These are phyloP conservation scores for Sarocladium brachiariae DNA, from an alignment of 2,329 filamentous ascomycete genomes.

Conservation along the genomic window DNA sequence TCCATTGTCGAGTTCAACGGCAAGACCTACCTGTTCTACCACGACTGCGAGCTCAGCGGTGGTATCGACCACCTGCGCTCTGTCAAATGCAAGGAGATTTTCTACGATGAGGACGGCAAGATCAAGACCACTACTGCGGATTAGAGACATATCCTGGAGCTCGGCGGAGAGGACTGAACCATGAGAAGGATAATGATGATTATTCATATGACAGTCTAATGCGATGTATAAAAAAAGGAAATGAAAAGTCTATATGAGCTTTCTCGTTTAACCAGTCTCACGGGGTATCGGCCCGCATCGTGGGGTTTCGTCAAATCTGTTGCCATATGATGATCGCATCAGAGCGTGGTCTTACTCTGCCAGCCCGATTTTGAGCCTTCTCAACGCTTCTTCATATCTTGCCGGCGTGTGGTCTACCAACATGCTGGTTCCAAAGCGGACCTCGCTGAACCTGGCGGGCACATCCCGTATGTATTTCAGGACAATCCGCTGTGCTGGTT, in stretches of 20 bases:
- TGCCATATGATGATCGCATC: too few relatives aligned
- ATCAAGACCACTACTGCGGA: conserved; percentile 38
- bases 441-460: conserved; percentile 61
- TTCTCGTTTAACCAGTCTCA: too few relatives aligned
- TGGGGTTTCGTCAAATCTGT: too few relatives aligned
- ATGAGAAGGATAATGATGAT: neutral
- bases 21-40: conserved; percentile 70
- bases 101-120: conserved; percentile 59
- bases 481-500: conserved; percentile 61
- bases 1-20: conserved; percentile 68
- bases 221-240: neutral
- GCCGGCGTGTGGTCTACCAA: conserved; percentile 70
- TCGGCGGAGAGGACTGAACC: neutral
- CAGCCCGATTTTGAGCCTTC: conserved; percentile 48
- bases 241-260: too few relatives aligned
- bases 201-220: conserved; percentile 1
- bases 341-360: conserved; percentile 18
- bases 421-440: conserved; percentile 67
- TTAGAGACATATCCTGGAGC: conserved; percentile 8
- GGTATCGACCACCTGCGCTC: conserved; percentile 65
- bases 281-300: too few relatives aligned
- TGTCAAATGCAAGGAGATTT: conserved; percentile 70
- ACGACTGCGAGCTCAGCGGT: conserved; percentile 62
- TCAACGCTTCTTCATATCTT: conserved; percentile 63
- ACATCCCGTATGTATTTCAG: conserved; percentile 66